These are phyloP conservation scores for Leucaena leucocephala DNA, from an alignment of 306 rosid species.

Conservation along the genomic window DNA sequence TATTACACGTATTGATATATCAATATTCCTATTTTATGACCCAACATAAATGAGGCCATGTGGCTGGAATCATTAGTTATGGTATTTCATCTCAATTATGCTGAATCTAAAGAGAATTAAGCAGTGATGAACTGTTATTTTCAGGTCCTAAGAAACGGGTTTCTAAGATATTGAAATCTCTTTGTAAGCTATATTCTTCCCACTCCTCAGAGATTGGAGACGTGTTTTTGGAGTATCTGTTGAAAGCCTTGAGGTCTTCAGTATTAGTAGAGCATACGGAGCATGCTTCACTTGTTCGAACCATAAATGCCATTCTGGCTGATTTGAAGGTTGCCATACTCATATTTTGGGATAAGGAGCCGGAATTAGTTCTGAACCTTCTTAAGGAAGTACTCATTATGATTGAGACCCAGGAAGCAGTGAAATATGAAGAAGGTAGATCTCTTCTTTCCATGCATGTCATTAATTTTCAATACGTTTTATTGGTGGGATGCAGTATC, in stretches of 20 bases:
- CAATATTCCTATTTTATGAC: conserved; percentile 4
- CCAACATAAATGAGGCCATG: conserved; percentile 9
- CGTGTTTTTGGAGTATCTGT: conserved; percentile 68
- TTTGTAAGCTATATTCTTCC: conserved; percentile 67
- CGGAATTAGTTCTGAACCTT: conserved; percentile 75
- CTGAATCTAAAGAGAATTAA: conserved; percentile 25
- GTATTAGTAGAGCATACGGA: conserved; percentile 44
- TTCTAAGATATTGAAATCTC: conserved; percentile 56
- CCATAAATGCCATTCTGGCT: conserved; percentile 45
- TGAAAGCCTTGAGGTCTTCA: conserved; percentile 53
- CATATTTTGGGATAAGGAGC: conserved; percentile 68
- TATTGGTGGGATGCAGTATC: background rate
- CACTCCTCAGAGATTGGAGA: conserved; percentile 78
- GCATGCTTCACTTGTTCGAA: conserved; percentile 37
- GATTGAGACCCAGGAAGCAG: conserved; percentile 59
- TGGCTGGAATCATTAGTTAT: conserved; percentile 12
- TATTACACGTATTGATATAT: background rate
- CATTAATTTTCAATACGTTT: background rate
- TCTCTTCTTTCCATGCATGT: conserved; percentile 17
- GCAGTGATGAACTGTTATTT: conserved; percentile 40
- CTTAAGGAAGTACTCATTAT: conserved; percentile 67
- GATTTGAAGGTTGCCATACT: conserved; percentile 66
- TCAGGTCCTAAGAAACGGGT: conserved; percentile 72
- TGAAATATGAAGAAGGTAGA: conserved; percentile 54
- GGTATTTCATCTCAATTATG: conserved; percentile 7